phyloP scores from a whole-genome alignment of 179 eudicot genomes.

The Beta macrorhiza region DNA sequence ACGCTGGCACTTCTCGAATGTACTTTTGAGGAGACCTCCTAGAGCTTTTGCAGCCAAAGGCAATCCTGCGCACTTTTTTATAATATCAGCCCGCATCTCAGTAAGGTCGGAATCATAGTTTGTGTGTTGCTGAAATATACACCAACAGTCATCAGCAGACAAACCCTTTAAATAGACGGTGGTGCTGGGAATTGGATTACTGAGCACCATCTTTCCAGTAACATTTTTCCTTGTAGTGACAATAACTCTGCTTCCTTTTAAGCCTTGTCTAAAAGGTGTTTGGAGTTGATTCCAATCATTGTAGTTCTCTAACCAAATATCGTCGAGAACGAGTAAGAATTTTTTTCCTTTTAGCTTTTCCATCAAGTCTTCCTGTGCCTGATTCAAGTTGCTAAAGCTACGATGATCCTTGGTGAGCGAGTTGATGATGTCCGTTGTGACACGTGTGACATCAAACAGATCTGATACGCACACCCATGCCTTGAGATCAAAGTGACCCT shows the following conservation, averaged over 20 bases:
- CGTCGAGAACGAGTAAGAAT: conserved; percentile 17
- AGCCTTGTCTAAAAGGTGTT: background rate
- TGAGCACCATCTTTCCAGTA: background rate
- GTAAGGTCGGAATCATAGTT: background rate
- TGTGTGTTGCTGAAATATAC: conserved; percentile 5
- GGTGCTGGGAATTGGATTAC: background rate
- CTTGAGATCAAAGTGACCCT: background rate
- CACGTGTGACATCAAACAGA: conserved; percentile 8
- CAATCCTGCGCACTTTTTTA: background rate
- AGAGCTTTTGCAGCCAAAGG: conserved; percentile 29
- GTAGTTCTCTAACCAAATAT: conserved; percentile 11
- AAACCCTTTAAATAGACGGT: background rate
- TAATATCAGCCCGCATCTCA: background rate
- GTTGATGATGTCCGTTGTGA: conserved; percentile 3
- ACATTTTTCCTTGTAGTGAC: conserved; percentile 1
- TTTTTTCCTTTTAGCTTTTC: background rate
- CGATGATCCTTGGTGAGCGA: background rate
- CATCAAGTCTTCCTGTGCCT: conserved; percentile 9
- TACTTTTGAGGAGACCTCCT: conserved; percentile 25
- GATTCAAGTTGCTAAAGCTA: background rate
- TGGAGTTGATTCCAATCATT: conserved; percentile 3
- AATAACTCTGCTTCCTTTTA: conserved; percentile 10
- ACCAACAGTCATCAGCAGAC: conserved; percentile 5
- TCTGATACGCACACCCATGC: conserved; percentile 16
- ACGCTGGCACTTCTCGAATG: conserved; percentile 21